Conservation (phyloP, 2,329 filamentous ascomycete species). For the Exophiala xenobiotica region DNA sequence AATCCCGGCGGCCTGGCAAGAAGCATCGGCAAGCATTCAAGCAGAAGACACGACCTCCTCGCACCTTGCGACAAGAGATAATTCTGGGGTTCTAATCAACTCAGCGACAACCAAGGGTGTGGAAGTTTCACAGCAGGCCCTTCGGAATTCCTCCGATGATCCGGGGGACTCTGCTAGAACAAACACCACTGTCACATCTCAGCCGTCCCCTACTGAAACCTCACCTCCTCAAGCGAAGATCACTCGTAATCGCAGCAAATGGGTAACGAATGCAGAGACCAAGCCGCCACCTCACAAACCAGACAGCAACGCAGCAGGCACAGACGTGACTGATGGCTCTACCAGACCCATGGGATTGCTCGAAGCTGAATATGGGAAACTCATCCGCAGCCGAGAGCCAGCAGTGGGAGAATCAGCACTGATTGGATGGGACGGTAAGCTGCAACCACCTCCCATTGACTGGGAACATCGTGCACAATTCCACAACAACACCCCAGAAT, state of each 20-base stretch:
- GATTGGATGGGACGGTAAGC: slow-evolving; percentile 47
- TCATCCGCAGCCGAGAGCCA: slow-evolving; percentile 12
- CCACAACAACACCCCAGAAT: slow-evolving; percentile 27
- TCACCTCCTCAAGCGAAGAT: not conserved
- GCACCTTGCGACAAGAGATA: not conserved
- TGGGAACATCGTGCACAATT: slow-evolving; percentile 46
- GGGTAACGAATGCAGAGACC: slow-evolving; percentile 18
- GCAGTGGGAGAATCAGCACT: slow-evolving; percentile 10
- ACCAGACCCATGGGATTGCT: slow-evolving; percentile 5
- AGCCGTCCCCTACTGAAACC: not conserved
- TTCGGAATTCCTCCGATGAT: not conserved
- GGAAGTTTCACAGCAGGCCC: not conserved
- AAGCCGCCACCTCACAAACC: slow-evolving; percentile 7
- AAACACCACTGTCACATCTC: not conserved
- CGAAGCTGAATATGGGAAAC: slow-evolving; percentile 15
- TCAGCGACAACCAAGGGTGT: not conserved
- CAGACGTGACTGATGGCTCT: slow-evolving; percentile 18
- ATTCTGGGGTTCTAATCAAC: not conserved
- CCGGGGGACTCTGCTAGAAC: not conserved
- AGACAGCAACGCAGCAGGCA: slow-evolving; percentile 27
- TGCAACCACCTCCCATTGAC: slow-evolving; percentile 47
- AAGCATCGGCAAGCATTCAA: no score
- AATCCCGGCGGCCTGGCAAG: no score
- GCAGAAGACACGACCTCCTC: not conserved
- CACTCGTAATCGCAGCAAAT: not conserved